These are phyloP conservation scores for Berkeleyomyces basicola DNA, from an alignment of 2,329 filamentous ascomycete species.

Conservation along the genomic window DNA sequence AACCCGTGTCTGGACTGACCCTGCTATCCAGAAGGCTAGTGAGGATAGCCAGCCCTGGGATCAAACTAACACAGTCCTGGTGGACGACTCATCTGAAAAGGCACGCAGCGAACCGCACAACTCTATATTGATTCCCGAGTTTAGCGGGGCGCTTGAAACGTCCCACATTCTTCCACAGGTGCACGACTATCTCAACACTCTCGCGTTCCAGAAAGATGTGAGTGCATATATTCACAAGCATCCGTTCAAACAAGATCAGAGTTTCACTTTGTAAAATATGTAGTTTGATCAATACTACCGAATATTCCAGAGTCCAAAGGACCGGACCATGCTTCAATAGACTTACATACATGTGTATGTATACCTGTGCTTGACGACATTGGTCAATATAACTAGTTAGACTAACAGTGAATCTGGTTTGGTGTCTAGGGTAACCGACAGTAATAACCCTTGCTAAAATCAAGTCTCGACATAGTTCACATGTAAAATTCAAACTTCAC, in stretches of 20 bases:
- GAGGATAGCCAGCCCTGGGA: constrained; percentile 39
- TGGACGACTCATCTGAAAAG: constrained; percentile 76
- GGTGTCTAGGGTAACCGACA: too few relatives aligned
- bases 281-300: background rate
- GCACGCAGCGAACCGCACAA: constrained; percentile 72
- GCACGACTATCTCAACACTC: constrained; percentile 42
- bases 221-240: constrained; percentile 39
- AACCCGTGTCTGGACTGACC: constrained; percentile 49
- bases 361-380: too few relatives aligned
- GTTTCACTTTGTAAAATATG: background rate
- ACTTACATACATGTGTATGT: too few relatives aligned
- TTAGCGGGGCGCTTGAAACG: constrained; percentile 31
- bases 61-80: constrained; percentile 73
- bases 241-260: constrained; percentile 30
- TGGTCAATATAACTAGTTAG: too few relatives aligned
- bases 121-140: constrained; percentile 66
- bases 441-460: background rate
- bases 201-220: constrained; percentile 40
- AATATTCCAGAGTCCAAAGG: background rate
- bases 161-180: constrained; percentile 37
- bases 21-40: constrained; percentile 26
- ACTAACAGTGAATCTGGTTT: too few relatives aligned
- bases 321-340: too few relatives aligned
- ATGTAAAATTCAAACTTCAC: background rate
- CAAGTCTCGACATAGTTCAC: background rate